These are phyloP conservation scores for Amaranthus tricolor DNA, from an alignment of 179 eudicot genomes.

Conservation along the genomic window DNA sequence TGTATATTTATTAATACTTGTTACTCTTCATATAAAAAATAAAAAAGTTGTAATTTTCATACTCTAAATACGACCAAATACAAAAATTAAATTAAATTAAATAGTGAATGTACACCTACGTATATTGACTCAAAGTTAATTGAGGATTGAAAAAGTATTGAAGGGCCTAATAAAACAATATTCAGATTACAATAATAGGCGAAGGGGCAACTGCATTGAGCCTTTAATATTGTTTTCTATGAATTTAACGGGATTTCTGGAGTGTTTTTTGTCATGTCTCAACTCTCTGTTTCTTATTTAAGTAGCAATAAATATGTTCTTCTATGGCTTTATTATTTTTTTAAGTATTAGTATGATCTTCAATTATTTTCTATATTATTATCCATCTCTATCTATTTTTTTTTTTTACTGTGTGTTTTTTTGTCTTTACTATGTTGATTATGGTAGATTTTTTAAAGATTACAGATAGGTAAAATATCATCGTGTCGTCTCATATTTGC, in stretches of 20 bases:
- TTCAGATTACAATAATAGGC: constrained; percentile 7
- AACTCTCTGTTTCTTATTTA: background rate
- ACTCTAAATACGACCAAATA: too few species aligned
- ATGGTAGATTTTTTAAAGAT: too few species aligned
- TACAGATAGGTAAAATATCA: too few species aligned
- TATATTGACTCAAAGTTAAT: constrained; percentile 14
- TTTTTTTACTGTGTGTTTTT: background rate
- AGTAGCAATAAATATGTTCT: background rate
- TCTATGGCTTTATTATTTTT: background rate
- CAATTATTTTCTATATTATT: background rate
- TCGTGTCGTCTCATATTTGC: too few species aligned
- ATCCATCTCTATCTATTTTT: background rate
- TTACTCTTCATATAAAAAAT: too few species aligned
- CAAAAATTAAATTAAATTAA: too few species aligned
- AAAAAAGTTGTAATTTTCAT: too few species aligned
- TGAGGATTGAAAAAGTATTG: constrained; percentile 8
- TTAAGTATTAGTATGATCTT: too few species aligned
- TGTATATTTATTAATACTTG: too few species aligned
- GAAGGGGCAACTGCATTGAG: constrained; percentile 2
- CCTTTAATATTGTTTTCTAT: background rate
- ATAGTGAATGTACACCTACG: constrained; percentile 35
- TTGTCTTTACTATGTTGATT: background rate
- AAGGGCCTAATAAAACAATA: constrained; percentile 15
- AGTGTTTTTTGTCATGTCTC: constrained; percentile 22
- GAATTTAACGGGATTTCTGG: constrained; percentile 29